Evolutionary conservation across 176 grass and related monocot species (phyloP).

Genomic region (Oryza punctata): DNA sequence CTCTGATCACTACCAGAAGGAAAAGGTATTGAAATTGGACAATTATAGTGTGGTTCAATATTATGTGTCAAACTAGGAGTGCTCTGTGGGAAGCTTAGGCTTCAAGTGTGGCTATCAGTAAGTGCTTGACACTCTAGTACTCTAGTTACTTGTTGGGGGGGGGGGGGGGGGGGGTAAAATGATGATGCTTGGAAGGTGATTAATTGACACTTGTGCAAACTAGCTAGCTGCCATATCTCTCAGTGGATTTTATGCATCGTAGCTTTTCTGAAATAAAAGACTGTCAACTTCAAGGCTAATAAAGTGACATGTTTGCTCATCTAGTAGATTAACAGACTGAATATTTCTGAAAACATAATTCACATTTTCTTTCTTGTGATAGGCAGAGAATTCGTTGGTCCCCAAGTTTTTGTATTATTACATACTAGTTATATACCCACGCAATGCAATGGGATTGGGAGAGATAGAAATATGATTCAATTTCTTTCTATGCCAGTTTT

Average conservation of each 20-base stretch:
- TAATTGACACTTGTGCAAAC: background rate
- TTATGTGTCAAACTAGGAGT: constrained; percentile 5
- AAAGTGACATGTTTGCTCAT: background rate
- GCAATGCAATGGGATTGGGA: too few species aligned
- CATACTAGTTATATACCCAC: background rate
- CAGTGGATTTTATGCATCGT: background rate
- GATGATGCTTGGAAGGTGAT: background rate
- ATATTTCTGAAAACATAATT: background rate
- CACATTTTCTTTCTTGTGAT: background rate
- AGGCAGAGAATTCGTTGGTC: background rate
- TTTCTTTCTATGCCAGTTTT: too few species aligned
- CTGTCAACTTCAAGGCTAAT: constrained; percentile 13
- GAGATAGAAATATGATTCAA: too few species aligned
- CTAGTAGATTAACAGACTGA: background rate
- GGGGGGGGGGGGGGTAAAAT: background rate
- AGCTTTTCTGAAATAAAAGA: background rate
- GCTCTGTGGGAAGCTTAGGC: background rate
- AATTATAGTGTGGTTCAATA: background rate
- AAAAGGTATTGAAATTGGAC: background rate
- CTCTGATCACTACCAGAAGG: constrained; percentile 1
- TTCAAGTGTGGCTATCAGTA: constrained; percentile 1
- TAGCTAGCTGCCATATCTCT: background rate
- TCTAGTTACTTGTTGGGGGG: background rate
- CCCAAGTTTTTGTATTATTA: background rate
- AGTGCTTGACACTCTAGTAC: background rate